phyloP scores from a whole-genome alignment of 2,329 filamentous ascomycete genomes.

The Blumeria graminis region DNA sequence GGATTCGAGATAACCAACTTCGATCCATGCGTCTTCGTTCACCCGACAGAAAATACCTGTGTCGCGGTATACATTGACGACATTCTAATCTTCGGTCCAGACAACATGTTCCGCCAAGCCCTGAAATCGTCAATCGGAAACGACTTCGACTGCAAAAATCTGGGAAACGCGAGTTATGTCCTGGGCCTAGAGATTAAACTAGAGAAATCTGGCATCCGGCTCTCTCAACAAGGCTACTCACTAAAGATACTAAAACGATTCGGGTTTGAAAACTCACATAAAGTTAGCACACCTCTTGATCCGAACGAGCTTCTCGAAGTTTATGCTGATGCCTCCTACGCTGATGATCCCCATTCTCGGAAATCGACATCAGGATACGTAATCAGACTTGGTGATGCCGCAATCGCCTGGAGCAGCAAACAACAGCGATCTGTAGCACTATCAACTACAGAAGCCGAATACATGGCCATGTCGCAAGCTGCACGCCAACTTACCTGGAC shows the following conservation, averaged over 20 bases:
- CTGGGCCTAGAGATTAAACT: neutral
- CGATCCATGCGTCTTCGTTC: neutral
- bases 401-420: neutral
- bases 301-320: neutral
- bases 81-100: neutral
- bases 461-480: neutral
- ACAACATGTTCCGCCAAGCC: neutral
- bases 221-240: neutral
- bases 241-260: neutral
- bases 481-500: neutral
- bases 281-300: neutral
- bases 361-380: slow-evolving; percentile 1
- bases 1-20: neutral
- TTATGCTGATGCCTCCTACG: neutral
- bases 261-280: neutral
- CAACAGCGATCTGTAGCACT: slow-evolving; percentile 1
- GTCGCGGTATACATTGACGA: neutral
- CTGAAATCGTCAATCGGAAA: neutral
- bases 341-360: neutral
- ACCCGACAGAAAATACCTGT: neutral
- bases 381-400: neutral
- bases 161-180: neutral
- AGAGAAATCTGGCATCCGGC: neutral
- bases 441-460: neutral
- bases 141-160: neutral